Conservation (phyloP, 2,329 filamentous ascomycete genomes). For the Colletotrichum orbiculare region DNA sequence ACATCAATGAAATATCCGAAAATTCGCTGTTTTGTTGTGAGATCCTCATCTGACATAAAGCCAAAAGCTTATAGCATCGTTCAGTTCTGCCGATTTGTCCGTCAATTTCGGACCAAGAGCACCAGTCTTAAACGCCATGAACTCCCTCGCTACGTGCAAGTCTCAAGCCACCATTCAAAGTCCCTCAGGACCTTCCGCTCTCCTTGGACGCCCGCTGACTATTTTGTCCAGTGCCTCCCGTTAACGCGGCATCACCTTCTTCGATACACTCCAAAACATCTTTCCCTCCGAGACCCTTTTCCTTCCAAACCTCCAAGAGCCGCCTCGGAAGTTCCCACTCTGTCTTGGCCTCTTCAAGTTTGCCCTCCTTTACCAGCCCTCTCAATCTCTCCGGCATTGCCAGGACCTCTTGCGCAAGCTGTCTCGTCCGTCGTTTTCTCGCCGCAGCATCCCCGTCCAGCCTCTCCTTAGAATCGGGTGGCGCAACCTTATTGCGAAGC, state of each 20-base stretch:
- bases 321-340: slow-evolving; percentile 66
- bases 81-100: slow-evolving; percentile 2
- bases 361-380: slow-evolving; percentile 68
- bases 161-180: not conserved
- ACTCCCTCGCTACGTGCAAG: slow-evolving; percentile 29
- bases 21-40: too few relatives aligned
- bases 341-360: slow-evolving; percentile 67
- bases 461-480: slow-evolving; percentile 55
- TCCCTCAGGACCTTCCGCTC: slow-evolving; percentile 29
- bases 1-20: not conserved
- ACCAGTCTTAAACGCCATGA: slow-evolving; percentile 6
- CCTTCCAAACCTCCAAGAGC: slow-evolving; percentile 64
- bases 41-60: not conserved
- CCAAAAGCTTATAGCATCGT: not conserved
- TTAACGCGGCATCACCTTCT: slow-evolving; percentile 64
- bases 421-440: slow-evolving; percentile 55
- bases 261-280: slow-evolving; percentile 65
- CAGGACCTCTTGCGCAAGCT: slow-evolving; percentile 72
- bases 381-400: slow-evolving; percentile 70
- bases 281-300: slow-evolving; percentile 63
- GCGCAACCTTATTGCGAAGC: slow-evolving; percentile 59
- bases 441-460: slow-evolving; percentile 47
- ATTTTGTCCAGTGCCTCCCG: slow-evolving; percentile 36
- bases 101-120: not conserved
- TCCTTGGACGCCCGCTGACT: slow-evolving; percentile 35